These are phyloP conservation scores for Nadsonia starkeyi-henricii DNA, from an alignment of 1,139 yeast species.

Conservation along the genomic window DNA sequence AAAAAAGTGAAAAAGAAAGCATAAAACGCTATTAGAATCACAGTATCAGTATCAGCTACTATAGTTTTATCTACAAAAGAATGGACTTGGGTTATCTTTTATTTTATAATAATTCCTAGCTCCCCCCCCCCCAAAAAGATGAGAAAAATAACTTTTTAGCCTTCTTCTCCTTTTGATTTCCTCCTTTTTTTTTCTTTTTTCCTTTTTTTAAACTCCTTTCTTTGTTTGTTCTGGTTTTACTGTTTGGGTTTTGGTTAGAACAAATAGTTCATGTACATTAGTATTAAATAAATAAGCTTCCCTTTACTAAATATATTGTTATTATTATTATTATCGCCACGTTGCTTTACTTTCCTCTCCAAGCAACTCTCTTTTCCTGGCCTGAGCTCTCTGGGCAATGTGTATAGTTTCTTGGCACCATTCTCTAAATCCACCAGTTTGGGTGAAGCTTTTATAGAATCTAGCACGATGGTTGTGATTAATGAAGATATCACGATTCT, in stretches of 20 bases:
- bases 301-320: neutral
- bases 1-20: too few relatives aligned
- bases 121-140: too few relatives aligned
- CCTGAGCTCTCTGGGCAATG: too few relatives aligned
- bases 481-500: neutral
- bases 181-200: neutral
- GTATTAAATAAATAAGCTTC: neutral
- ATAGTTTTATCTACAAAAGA: too few relatives aligned
- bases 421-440: neutral
- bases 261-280: neutral
- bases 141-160: too few relatives aligned
- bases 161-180: neutral
- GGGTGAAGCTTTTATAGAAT: neutral
- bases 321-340: neutral
- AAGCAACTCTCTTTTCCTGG: too few relatives aligned
- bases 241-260: neutral
- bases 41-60: too few relatives aligned
- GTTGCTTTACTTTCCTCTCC: neutral
- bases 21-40: too few relatives aligned
- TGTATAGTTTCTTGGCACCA: neutral
- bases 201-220: neutral
- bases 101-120: too few relatives aligned
- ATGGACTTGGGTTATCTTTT: too few relatives aligned
- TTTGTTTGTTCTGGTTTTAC: conserved; percentile 3
- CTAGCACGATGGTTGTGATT: neutral